These are phyloP conservation scores for Neoascochyta sp. DNA, from an alignment of 2,329 filamentous ascomycete species.

Conservation along the genomic window DNA sequence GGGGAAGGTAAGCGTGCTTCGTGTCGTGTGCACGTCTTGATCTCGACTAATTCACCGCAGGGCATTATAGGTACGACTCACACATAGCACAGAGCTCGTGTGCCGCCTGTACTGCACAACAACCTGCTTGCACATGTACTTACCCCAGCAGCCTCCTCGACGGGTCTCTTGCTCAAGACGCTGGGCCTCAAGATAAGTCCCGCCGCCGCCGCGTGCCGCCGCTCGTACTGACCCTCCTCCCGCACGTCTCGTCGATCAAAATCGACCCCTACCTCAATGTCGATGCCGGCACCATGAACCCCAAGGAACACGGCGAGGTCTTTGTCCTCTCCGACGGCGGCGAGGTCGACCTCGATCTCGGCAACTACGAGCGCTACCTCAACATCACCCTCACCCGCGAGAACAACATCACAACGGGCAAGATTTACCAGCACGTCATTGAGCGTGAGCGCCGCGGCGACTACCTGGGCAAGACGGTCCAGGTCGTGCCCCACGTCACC, in stretches of 20 bases:
- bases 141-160: conserved; percentile 58
- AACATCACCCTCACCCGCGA: conserved; percentile 77
- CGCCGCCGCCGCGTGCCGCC: conserved; percentile 11
- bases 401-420: conserved; percentile 96
- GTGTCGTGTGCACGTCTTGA: too few relatives aligned
- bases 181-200: conserved; percentile 69
- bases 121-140: conserved; percentile 1
- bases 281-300: conserved; percentile 70
- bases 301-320: conserved; percentile 77
- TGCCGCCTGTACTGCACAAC: conserved; percentile 1
- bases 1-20: conserved; percentile 47
- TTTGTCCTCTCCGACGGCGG: conserved; percentile 84
- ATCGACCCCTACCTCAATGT: conserved; percentile 73
- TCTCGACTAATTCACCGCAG: too few relatives aligned
- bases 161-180: conserved; percentile 74
- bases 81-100: too few relatives aligned
- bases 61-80: conserved; percentile 60
- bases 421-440: conserved; percentile 89
- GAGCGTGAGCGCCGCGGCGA: conserved; percentile 67
- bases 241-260: conserved; percentile 63
- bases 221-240: conserved; percentile 33
- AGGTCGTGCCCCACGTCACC: conserved; percentile 90
- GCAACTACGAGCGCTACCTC: conserved; percentile 78
- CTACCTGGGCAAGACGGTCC: conserved; percentile 84
- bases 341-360: conserved; percentile 70